Evolutionary conservation across 805 yeast species (phyloP), one percentile per base, ranked within the genome.

Genomic region (Myxozyma neglecta): DNA sequence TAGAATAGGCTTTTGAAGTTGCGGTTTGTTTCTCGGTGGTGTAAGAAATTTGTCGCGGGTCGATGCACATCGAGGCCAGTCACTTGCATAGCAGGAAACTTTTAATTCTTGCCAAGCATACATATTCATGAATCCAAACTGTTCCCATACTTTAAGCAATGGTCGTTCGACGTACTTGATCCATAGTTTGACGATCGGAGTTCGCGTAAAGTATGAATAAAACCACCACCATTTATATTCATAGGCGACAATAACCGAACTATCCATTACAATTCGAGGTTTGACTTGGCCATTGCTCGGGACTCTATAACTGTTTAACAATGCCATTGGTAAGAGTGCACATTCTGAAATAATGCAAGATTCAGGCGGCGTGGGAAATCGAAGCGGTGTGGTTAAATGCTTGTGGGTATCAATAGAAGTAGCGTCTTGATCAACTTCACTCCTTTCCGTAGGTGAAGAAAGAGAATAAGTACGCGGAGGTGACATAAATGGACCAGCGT

Each of bases 221-320:
- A 42, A 59, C 63, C 63, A 62, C 56, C 60, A 57, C 63, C 63
- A 62, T 40, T 62, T 62, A 44, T 44, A 36, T 13, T 55, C 57
- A 43, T 59, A 59, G 11, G 63, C 60, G 11, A 62, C 63, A 7
- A 62, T 34, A 16, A 62, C 66, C 9, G 55, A 36, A 11, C 52
- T 50, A 34, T 62, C 66, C 40, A 62, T 43, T 1, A 62, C 60
- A 5, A 59, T 48, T 20, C 60, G 50, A 9, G 66, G 66, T 32
- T 6, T n/a, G 11, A 45, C 53, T 14, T 34, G 16, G n/a, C 53
- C 57, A 10, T n/a, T 32, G 18, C 51, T 47, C 2, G 57, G 39
- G 11, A 51, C 18, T 16, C 47, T 29, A 43, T 36, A 55, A 44
- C 55, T 40, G 56, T 62, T 62, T 37, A 57, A 10, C 14, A 62